Evolutionary conservation across 2,329 filamentous ascomycete species (phyloP).

Genomic region (Fusarium bactridioides): DNA sequence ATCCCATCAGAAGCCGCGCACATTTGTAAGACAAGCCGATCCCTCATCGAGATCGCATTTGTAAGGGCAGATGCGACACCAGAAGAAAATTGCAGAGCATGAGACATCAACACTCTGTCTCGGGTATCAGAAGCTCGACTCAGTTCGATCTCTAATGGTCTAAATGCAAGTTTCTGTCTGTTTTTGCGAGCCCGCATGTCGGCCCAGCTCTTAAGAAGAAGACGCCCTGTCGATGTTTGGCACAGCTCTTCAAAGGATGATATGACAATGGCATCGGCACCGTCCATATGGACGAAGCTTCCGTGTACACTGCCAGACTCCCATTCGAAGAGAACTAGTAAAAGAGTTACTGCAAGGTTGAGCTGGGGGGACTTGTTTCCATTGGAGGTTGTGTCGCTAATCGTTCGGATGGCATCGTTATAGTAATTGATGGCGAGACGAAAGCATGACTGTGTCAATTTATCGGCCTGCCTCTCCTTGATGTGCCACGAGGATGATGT

Average conservation of each 20-base stretch:
- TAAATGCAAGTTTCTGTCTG: neutral
- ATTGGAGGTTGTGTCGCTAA: neutral
- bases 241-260: neutral
- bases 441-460: neutral
- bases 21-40: neutral
- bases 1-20: neutral
- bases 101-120: neutral
- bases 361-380: fast-evolving
- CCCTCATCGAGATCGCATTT: neutral
- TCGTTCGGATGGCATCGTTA: neutral
- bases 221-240: neutral
- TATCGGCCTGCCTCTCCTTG: neutral
- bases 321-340: neutral
- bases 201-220: neutral
- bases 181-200: neutral
- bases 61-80: neutral
- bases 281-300: neutral
- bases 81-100: neutral
- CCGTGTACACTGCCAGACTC: neutral
- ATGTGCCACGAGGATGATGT: neutral
- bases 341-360: neutral
- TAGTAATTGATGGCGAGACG: neutral
- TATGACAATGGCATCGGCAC: neutral
- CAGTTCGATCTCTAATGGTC: neutral
- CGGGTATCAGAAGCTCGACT: neutral